Percentiles rank a stretch among this genome's conserved stretches.
These are phyloP conservation scores for Lactarius indigo DNA, from an alignment of 768 basidiomycete genomes.

Conservation along the genomic window DNA sequence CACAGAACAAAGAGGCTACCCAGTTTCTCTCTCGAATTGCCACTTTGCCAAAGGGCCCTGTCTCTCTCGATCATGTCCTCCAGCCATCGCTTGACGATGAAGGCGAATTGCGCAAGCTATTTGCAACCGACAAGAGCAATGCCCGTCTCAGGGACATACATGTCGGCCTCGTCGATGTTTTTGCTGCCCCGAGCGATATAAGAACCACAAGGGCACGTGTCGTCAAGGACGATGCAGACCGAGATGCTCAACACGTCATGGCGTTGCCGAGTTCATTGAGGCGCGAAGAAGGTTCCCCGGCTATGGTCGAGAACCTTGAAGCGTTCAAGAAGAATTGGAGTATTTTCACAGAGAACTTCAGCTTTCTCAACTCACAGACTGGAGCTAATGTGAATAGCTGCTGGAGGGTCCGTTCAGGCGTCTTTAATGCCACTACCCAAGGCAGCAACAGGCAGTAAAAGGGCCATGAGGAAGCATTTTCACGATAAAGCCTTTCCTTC, in stretches of 20 bases:
- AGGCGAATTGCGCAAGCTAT: conserved; percentile 50
- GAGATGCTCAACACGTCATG: conserved; percentile 50
- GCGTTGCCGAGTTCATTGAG: conserved; percentile 43
- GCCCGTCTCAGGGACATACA: conserved; percentile 44
- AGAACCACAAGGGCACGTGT: conserved; percentile 50
- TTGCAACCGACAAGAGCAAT: conserved; percentile 50
- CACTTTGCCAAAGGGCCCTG: conserved; percentile 28
- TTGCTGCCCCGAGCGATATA: conserved; percentile 47
- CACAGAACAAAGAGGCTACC: conserved; percentile 31
- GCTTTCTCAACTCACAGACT: conserved; percentile 55
- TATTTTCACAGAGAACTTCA: conserved; percentile 59
- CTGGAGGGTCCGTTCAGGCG: conserved; percentile 60
- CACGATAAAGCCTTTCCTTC: conserved; percentile 54
- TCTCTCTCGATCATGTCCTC: conserved; percentile 44
- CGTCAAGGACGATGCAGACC: conserved; percentile 42
- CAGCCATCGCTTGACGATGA: conserved; percentile 57
- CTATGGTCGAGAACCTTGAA: conserved; percentile 48
- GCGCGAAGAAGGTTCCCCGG: conserved; percentile 47
- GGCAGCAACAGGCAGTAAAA: conserved; percentile 47
- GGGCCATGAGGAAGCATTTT: conserved; percentile 54
- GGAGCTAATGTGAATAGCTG: conserved; percentile 63
- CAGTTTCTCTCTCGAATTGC: conserved; percentile 31
- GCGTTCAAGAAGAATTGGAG: conserved; percentile 64
- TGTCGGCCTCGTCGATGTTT: conserved; percentile 59
- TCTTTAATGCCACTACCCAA: conserved; percentile 52